These are phyloP conservation scores for Candida ipomoeae DNA, from an alignment of 805 yeast genomes.

Conservation along the genomic window DNA sequence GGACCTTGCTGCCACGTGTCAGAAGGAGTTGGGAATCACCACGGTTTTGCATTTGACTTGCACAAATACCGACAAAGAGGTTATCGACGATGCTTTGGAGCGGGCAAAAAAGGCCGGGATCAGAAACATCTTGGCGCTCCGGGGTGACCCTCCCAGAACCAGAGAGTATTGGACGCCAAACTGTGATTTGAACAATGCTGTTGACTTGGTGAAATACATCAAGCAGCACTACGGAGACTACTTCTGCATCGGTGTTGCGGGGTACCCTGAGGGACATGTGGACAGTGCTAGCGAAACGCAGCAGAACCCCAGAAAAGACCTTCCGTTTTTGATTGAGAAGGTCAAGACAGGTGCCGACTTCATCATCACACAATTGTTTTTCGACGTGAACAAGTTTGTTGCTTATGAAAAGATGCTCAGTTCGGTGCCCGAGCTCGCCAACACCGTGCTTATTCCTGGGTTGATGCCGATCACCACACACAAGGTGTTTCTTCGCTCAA, in stretches of 20 bases:
- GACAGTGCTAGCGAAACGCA: constrained; percentile 69
- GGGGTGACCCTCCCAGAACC: constrained; percentile 95
- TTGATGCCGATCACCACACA: constrained; percentile 88
- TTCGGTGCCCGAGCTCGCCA: constrained; percentile 34
- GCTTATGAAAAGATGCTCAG: constrained; percentile 55
- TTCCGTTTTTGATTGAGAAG: constrained; percentile 79
- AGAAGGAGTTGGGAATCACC: constrained; percentile 71
- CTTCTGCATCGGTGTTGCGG: constrained; percentile 95
- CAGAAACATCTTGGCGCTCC: constrained; percentile 80
- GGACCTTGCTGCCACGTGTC: constrained; percentile 75
- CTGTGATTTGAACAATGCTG: constrained; percentile 70
- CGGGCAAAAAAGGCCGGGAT: constrained; percentile 76
- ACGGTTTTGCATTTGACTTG: constrained; percentile 95
- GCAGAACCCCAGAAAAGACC: constrained; percentile 65
- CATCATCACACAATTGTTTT: constrained; percentile 86
- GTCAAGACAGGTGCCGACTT: constrained; percentile 94
- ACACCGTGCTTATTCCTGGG: constrained; percentile 74
- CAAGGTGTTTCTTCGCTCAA: constrained; percentile 77
- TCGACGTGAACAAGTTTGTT: constrained; percentile 75
- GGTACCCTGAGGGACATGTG: constrained; percentile 96
- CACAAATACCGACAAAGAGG: constrained; percentile 76
- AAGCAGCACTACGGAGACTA: constrained; percentile 65
- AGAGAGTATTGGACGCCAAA: constrained; percentile 54
- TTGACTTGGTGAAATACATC: constrained; percentile 82
- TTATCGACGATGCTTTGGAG: constrained; percentile 75